Percentiles rank a stretch among this genome's conserved stretches.
phyloP scores from a whole-genome alignment of 2,329 filamentous ascomycete species.

The Talaromyces sp. region DNA sequence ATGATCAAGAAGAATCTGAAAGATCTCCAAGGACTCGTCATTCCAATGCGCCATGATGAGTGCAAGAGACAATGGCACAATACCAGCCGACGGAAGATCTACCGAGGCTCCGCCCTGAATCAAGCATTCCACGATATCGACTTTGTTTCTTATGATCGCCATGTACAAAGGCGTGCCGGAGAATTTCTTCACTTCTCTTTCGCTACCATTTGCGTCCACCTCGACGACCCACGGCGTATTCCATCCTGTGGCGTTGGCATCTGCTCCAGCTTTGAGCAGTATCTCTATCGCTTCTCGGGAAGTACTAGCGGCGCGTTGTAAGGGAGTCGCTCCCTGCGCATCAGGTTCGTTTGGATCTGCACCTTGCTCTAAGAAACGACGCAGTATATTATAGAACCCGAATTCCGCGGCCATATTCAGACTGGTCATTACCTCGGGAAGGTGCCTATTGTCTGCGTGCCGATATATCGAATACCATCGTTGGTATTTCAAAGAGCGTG shows the following conservation, averaged over 20 bases:
- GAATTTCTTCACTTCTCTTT: background rate
- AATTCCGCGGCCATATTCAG: background rate
- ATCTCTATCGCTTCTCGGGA: background rate
- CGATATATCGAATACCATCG: constrained; percentile 1
- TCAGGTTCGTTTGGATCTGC: constrained; percentile 2
- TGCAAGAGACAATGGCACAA: background rate
- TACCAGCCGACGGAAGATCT: background rate
- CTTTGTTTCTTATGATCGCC: background rate
- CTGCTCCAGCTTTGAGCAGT: background rate
- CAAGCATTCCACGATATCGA: background rate
- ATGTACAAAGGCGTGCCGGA: background rate
- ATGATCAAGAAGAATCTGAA: constrained; percentile 3
- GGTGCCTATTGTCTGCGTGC: background rate
- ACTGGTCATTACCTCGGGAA: background rate
- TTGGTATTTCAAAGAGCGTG: background rate
- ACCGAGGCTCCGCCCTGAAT: background rate
- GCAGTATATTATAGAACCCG: background rate
- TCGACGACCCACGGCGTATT: background rate
- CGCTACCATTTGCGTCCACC: background rate
- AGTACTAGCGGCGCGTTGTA: background rate
- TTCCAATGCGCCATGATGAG: background rate
- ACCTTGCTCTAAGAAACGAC: background rate
- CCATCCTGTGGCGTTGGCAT: background rate
- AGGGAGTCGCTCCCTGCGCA: background rate
- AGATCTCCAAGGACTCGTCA: background rate